Evolutionary conservation across 345 rosid species (phyloP), one percentile per base, ranked within the genome.

Genomic region (Salix brachista): DNA sequence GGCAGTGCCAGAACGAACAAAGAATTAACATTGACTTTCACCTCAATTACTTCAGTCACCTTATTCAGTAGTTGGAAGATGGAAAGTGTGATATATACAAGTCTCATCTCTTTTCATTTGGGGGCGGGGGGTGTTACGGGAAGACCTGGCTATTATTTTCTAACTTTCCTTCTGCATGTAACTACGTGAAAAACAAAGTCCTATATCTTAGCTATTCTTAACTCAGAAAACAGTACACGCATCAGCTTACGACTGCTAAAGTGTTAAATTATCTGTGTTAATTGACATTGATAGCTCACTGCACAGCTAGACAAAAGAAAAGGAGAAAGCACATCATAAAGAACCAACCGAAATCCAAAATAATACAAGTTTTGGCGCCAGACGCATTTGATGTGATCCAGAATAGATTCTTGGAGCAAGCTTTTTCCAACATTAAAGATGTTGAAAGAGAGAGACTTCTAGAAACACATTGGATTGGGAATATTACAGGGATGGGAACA

Each of bases 261-360:
- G 23, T 26, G 37, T 34, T 8, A 42, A 75, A 56, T 56, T 26
- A 56, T 9, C 62, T 56, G 28, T n/a, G 62, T 21, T 26, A 56
- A 56, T 64, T 69, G 65, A 61, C 37, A 73, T 28, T 6, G 48
- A 64, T 66, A 66, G 60, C 60, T 37, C 41, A 71, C 25, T 71
- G 50, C 66, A 30, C 41, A 67, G 19, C 72, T 32, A 25, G 39
- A 41, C 17, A 50, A 70, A 73, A 65, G 13, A 48, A 68, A 52
- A 72, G 8, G 37, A 69, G 30, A 67, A 75, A 21, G 14, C 66
- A 78, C 37, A 62, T 64, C 66, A 65, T 18, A 42, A 18, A 19
- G 50, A 69, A 70, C 14, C 30, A 28, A 28, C 30, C 30, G 30
- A 28, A 28, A 28, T 28, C 30, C 30, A 28, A 28, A 28, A 28